Evolutionary conservation across 176 grass and related monocot species (phyloP), one percentile per base, ranked within the genome.

Genomic region (Alopecurus myosuroides): DNA sequence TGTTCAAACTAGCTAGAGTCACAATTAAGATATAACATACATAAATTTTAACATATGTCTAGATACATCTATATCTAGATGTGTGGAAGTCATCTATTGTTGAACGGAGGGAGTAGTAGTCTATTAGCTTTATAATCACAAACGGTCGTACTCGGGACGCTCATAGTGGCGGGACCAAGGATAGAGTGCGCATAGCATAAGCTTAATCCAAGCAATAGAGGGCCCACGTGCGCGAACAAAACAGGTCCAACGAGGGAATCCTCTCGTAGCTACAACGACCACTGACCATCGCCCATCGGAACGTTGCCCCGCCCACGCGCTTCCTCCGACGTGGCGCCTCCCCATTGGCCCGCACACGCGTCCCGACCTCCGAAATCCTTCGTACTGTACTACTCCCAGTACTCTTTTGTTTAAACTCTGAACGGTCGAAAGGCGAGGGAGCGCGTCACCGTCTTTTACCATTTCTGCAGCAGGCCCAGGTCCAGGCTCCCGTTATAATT

Each of bases 271-370:
- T 35, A 14, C 77, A 87, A 52, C 56, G 69, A 25, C 18, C 30
- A 66, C n/a, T 13, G 55, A 73, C 87, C 36, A 66, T 79, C 12
- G 55, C 64, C 87, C 36, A 66, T 79, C 12, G 4, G 45, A 80
- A 80, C 87, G 76, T 85, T 85, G 57, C 44, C 42, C 5, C 20
- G 7, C 49, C 18, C 1, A 82, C 79, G 72, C 80, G 62, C 41
- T 30, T 52, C 33, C 4, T 63, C 81, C 14, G 3, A 19, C 76
- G 81, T 80, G 81, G 42, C 76, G 45, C 10, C 0, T 2, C 6
- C 20, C 26, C 87, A 85, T 85, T 88, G 67, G 87, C 46, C 2
- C 1, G 11, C 11, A 84, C 87, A 88, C 86, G 86, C 81, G 81
- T 84, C 86, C n/a, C 49, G 48, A 31, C 28, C 72, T 1, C 26